Evolutionary conservation across 331 rosid genomes (phyloP), one percentile per base, ranked within the genome.

Genomic region (Quercus lobata): DNA sequence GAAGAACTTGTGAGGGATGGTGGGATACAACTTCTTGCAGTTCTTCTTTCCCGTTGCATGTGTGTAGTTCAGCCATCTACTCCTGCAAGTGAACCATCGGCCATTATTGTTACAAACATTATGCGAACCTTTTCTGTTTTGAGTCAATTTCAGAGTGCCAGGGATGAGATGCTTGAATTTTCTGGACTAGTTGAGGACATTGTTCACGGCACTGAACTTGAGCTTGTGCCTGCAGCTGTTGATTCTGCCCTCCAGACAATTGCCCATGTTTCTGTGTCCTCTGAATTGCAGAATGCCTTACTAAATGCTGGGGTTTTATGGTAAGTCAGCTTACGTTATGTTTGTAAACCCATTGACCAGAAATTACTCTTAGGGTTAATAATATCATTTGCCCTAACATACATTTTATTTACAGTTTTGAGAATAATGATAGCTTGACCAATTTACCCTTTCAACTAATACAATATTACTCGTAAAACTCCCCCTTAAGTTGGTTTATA

Each of bases 1-100:
- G 97, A 91, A 88, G 99, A 96, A 84, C 97, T 96, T 73, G 99
- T 96, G 81, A 91, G 99, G 85, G 97, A 96, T 87, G 98, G 97
- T 74, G 99, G 99, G 75, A 83, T 96, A 54, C 89, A 93, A 76
- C 98, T 96, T 88, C 97, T 96, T 85, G 97, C 91, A 37, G 88
- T 90, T 79, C 99, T 96, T 88, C 98, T 96, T 85, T 90, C 97
- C 79, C 99, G 98, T 71, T 96, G 99, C 92, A 89, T 93, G 93
- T 77, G 92, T 76, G 94, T 96, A 27, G 98, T 96, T 84, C 99
- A 96, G 76, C 97, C 97, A 83, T 87, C 93, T 62, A 96, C 98
- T 78, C 85, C 90, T 70, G 94, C 98, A 83, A 93, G 78, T 83
- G 98, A 96, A 84, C 92, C 98, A 49, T 93, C 97, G 2, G 94